These are phyloP conservation scores for Aspergillus flavus DNA, from an alignment of 2,329 filamentous ascomycete genomes.

Conservation along the genomic window DNA sequence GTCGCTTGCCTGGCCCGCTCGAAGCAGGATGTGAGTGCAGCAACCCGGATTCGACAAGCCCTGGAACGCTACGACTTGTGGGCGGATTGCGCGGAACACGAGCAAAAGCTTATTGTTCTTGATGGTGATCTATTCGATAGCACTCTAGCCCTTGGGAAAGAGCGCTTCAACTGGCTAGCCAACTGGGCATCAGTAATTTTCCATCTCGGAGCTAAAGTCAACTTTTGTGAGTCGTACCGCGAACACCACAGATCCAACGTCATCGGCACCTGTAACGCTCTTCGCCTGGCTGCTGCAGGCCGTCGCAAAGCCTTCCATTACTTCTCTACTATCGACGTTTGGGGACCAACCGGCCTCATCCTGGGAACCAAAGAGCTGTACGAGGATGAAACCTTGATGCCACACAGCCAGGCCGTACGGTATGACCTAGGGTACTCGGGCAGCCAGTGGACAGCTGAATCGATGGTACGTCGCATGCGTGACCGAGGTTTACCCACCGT, in stretches of 20 bases:
- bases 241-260: slow-evolving; percentile 13
- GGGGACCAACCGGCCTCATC: slow-evolving; percentile 12
- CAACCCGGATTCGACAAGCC: background rate
- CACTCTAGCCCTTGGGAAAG: slow-evolving; percentile 6
- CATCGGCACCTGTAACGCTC: slow-evolving; percentile 4
- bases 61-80: slow-evolving; percentile 12
- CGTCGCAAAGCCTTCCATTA: slow-evolving; percentile 15
- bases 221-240: slow-evolving; percentile 13
- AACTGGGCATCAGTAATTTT: slow-evolving; percentile 14
- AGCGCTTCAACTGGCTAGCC: slow-evolving; percentile 6
- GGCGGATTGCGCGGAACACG: background rate
- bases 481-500: slow-evolving; percentile 68
- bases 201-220: slow-evolving; percentile 12
- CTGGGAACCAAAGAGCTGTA: slow-evolving; percentile 5
- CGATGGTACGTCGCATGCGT: slow-evolving; percentile 71
- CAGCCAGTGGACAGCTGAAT: slow-evolving; percentile 40
- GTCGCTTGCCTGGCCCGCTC: slow-evolving; percentile 11
- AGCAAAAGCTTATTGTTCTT: slow-evolving; percentile 7
- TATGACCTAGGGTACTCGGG: slow-evolving; percentile 56
- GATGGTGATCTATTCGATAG: slow-evolving; percentile 6
- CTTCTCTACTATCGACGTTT: slow-evolving; percentile 14
- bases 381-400: slow-evolving; percentile 14
- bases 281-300: slow-evolving; percentile 5
- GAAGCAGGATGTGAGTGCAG: background rate
- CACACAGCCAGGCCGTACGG: slow-evolving; percentile 11